These are phyloP conservation scores for Fusarium guadeloupense DNA, from an alignment of 2,329 filamentous ascomycete species.

Conservation along the genomic window DNA sequence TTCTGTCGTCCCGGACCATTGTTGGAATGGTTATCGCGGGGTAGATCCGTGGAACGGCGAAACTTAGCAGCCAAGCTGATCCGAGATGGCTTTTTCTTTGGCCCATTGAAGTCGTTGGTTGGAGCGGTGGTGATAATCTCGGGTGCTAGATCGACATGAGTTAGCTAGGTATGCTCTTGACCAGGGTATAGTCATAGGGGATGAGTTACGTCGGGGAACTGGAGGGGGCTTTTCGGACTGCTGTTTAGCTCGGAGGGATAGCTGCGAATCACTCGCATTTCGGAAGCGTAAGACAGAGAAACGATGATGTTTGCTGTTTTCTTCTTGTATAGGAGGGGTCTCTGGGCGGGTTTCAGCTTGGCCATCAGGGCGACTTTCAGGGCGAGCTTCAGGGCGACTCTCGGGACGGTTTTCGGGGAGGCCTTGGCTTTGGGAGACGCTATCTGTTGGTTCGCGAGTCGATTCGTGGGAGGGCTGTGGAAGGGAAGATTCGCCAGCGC, in stretches of 20 bases:
- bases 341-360: conserved; percentile 49
- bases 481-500: conserved; percentile 28
- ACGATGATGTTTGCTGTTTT: conserved; percentile 65
- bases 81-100: conserved; percentile 65
- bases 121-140: conserved; percentile 93
- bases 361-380: conserved; percentile 15
- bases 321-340: conserved; percentile 63
- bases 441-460: conserved; percentile 26
- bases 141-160: conserved; percentile 58
- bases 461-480: conserved; percentile 41
- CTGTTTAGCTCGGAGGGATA: conserved; percentile 78
- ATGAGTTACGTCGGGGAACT: conserved; percentile 64
- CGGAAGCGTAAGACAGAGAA: conserved; percentile 83
- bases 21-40: conserved; percentile 40
- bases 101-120: conserved; percentile 68
- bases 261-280: conserved; percentile 91
- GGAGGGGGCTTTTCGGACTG: conserved; percentile 67
- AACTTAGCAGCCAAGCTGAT: conserved; percentile 63
- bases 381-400: conserved; percentile 18
- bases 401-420: conserved; percentile 9
- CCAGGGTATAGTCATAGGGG: conserved; percentile 9
- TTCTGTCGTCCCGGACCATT: conserved; percentile 29
- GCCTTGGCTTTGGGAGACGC: conserved; percentile 14
- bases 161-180: conserved; percentile 18
- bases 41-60: conserved; percentile 61